Evolutionary conservation across 768 basidiomycete genomes (phyloP).

Genomic region (Erythrobasidium yunnanense): DNA sequence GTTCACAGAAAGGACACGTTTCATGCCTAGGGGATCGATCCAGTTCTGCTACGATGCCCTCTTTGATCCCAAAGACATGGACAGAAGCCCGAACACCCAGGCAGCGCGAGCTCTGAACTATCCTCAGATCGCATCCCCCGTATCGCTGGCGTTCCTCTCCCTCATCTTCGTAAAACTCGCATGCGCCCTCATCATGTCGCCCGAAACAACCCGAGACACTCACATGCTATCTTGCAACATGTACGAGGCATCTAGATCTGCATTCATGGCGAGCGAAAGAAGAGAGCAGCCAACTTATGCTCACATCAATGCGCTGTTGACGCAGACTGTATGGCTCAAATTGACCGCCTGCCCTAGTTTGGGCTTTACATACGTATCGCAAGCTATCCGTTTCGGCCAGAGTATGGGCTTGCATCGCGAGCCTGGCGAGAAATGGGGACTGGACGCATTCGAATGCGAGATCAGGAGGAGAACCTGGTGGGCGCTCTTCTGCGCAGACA

Average conservation of each 20-base stretch:
- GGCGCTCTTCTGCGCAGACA: conserved; percentile 2
- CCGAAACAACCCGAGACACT: neutral
- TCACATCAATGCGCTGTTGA: conserved; percentile 1
- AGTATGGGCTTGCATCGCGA: conserved; percentile 20
- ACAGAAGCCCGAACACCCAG: conserved; percentile 1
- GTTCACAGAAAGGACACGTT: neutral
- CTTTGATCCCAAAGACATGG: neutral
- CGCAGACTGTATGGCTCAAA: conserved; percentile 13
- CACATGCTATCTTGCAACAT: neutral
- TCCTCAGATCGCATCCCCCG: conserved; percentile 3
- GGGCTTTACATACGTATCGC: conserved; percentile 19
- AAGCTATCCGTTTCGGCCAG: conserved; percentile 17
- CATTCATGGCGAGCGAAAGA: conserved; percentile 20
- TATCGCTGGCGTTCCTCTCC: conserved; percentile 15
- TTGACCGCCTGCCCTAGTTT: conserved; percentile 15
- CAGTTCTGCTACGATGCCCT: conserved; percentile 13
- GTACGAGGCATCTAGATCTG: conserved; percentile 20
- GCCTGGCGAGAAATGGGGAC: conserved; percentile 12
- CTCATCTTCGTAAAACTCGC: conserved; percentile 14
- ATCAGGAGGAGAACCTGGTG: conserved; percentile 25
- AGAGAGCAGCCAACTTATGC: conserved; percentile 26
- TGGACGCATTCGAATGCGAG: conserved; percentile 7
- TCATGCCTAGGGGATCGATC: conserved; percentile 2
- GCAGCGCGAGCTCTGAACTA: conserved; percentile 4
- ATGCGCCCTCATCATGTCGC: neutral